phyloP scores from a whole-genome alignment of 345 rosid genomes.

The Heritiera fomes region DNA sequence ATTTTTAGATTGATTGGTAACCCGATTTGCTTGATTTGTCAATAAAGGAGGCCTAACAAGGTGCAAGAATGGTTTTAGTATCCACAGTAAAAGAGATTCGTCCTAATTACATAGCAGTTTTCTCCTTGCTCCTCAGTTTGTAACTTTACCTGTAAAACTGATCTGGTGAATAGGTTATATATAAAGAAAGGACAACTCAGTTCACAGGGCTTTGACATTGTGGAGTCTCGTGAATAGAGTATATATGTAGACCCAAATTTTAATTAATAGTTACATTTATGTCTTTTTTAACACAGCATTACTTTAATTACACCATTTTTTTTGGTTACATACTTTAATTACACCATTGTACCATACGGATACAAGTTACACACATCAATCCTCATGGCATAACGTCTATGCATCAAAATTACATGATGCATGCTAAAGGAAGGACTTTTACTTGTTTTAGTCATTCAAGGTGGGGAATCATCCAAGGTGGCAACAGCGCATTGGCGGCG shows the following conservation, averaged over 20 bases:
- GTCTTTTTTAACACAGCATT: neutral
- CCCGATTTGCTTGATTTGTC: too few species aligned
- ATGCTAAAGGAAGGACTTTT: neutral
- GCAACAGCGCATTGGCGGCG: constrained; percentile 36
- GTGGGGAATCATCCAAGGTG: constrained; percentile 59
- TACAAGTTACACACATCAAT: neutral
- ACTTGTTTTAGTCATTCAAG: constrained; percentile 21
- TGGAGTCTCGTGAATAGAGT: neutral
- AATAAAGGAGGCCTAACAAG: too few species aligned
- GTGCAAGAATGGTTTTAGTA: too few species aligned
- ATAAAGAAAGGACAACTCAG: too few species aligned
- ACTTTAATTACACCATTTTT: neutral
- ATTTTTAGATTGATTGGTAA: too few species aligned
- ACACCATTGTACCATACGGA: neutral
- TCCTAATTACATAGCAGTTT: too few species aligned
- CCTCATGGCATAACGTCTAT: neutral
- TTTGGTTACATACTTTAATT: neutral
- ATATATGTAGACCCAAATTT: neutral
- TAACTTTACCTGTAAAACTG: too few species aligned
- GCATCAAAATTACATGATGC: too few species aligned
- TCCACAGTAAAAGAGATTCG: too few species aligned
- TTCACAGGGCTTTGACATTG: too few species aligned
- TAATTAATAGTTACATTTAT: neutral
- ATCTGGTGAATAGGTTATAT: neutral
- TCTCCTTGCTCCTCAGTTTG: too few species aligned